phyloP scores from a whole-genome alignment of 306 rosid genomes.

The Gastrolobium bilobum region DNA sequence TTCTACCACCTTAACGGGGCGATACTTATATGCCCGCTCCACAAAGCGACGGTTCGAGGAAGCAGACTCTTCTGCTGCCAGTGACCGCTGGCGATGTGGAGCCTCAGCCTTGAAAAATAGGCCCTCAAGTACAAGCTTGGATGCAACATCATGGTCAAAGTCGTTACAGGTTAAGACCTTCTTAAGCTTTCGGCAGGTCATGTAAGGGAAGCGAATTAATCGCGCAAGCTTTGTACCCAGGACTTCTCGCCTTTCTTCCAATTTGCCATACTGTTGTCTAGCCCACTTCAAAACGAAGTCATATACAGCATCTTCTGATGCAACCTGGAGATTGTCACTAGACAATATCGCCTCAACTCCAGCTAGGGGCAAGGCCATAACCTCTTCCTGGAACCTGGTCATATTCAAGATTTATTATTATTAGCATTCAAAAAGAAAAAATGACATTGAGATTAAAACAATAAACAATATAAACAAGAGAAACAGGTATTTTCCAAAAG shows the following conservation, averaged over 20 bases:
- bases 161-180: conserved; percentile 89
- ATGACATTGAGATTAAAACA: conserved; percentile 3
- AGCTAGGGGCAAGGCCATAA: conserved; percentile 87
- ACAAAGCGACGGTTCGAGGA: conserved; percentile 73
- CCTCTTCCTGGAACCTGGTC: conserved; percentile 89
- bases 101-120: conserved; percentile 94
- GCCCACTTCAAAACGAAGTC: conserved; percentile 96
- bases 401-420: conserved; percentile 42
- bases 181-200: conserved; percentile 93
- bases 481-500: conserved; percentile 6
- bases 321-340: conserved; percentile 95
- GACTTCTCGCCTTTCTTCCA: conserved; percentile 88
- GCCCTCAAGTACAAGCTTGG: conserved; percentile 92
- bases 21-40: conserved; percentile 96
- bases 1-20: conserved; percentile 97
- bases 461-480: conserved; percentile 24
- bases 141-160: conserved; percentile 85
- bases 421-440: conserved; percentile 41
- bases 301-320: conserved; percentile 97
- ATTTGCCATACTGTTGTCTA: conserved; percentile 68
- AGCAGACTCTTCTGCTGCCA: conserved; percentile 82
- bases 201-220: conserved; percentile 87
- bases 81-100: conserved; percentile 87
- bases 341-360: conserved; percentile 91
- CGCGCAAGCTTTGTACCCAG: conserved; percentile 78